A percentile compares a stretch with the other conserved stretches of the same genome.
These are phyloP conservation scores for Neurospora discreta DNA, from an alignment of 495 filamentous ascomycete species.

Conservation along the genomic window DNA sequence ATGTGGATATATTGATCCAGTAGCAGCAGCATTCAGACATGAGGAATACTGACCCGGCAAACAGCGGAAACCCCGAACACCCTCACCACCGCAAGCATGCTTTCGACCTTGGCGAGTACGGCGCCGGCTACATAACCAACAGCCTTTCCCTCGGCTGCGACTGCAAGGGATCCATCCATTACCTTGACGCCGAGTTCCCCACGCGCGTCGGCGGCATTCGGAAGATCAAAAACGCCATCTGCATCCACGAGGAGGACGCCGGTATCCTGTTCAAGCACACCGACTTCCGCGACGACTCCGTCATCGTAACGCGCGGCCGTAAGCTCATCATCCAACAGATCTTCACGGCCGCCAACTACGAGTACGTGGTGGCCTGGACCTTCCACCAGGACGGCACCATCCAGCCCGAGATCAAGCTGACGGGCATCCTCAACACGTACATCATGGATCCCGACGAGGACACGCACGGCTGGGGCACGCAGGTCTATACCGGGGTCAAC, in stretches of 20 bases:
- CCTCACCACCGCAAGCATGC: constrained; percentile 93
- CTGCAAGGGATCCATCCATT: constrained; percentile 92
- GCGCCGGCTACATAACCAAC: constrained; percentile 94
- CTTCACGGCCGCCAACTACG: constrained; percentile 96
- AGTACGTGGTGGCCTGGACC: constrained; percentile 88
- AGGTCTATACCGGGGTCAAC: constrained; percentile 57
- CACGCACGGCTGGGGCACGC: constrained; percentile 80
- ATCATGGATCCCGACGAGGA: constrained; percentile 75
- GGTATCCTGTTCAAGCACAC: constrained; percentile 95
- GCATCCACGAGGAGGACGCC: constrained; percentile 90
- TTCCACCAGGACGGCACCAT: constrained; percentile 92
- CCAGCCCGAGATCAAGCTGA: constrained; percentile 90
- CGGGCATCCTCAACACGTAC: constrained; percentile 92
- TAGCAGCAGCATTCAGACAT: neutral
- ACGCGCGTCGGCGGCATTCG: constrained; percentile 66
- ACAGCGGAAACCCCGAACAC: constrained; percentile 69
- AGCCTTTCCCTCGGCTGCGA: constrained; percentile 80
- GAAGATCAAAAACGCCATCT: constrained; percentile 91
- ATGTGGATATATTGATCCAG: neutral
- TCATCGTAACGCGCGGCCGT: constrained; percentile 75
- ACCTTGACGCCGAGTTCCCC: constrained; percentile 72
- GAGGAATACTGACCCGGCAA: neutral
- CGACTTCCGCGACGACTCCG: constrained; percentile 84
- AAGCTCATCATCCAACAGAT: constrained; percentile 87
- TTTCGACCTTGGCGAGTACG: constrained; percentile 90